phyloP scores from a whole-genome alignment of 2,329 filamentous ascomycete species.

The Cladophialophora psammophila region DNA sequence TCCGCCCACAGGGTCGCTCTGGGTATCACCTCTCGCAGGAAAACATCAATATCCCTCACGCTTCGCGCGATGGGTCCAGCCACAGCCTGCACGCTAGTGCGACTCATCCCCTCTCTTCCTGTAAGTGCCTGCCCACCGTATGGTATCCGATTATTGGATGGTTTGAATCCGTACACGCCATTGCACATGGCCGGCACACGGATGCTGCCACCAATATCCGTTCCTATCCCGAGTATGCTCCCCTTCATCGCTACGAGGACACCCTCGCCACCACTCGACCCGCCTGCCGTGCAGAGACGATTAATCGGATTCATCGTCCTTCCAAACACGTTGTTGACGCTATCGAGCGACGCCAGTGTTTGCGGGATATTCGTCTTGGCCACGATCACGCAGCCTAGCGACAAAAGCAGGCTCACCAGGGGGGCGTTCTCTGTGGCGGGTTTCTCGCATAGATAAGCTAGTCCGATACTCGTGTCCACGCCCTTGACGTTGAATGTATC shows the following conservation, averaged over 20 bases:
- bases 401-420: constrained; percentile 65
- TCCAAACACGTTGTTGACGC: constrained; percentile 65
- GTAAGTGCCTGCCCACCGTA: constrained; percentile 62
- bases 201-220: constrained; percentile 63
- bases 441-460: constrained; percentile 67
- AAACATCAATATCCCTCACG: constrained; percentile 51
- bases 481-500: constrained; percentile 51
- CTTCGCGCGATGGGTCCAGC: constrained; percentile 53
- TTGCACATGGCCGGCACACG: constrained; percentile 59
- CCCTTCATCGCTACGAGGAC: constrained; percentile 66
- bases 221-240: constrained; percentile 66
- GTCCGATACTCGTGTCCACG: constrained; percentile 62
- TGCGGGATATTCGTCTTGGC: constrained; percentile 74
- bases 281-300: constrained; percentile 66
- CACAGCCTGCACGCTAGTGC: constrained; percentile 59
- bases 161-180: constrained; percentile 61
- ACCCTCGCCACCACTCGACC: constrained; percentile 71
- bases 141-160: constrained; percentile 56
- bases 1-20: constrained; percentile 62
- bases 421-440: constrained; percentile 64
- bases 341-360: constrained; percentile 63
- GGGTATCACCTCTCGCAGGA: constrained; percentile 61
- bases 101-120: constrained; percentile 55
- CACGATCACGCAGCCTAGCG: constrained; percentile 71
- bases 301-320: constrained; percentile 70